Base-by-base conservation (phyloP, 2,329 filamentous ascomycete species). In the Penicillium janthinellum region DNA sequence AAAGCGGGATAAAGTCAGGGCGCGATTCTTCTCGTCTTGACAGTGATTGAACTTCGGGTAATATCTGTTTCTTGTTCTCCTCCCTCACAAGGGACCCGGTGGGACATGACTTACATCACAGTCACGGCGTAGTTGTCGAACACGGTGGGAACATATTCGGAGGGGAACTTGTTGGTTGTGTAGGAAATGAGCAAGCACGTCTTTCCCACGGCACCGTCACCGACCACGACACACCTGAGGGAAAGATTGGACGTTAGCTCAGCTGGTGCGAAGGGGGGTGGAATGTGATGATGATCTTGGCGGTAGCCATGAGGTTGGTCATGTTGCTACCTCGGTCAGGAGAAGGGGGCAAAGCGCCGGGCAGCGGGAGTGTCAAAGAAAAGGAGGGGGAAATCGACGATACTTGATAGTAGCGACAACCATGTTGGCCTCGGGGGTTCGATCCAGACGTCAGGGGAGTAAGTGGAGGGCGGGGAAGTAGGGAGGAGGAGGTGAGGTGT, bases 61-160 rank as follows among this genome's bases (percentile, higher is more conserved):
- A 20, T 38, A 20, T 14, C 12, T 12, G 6, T 22, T 31, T 8
- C 10, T 31, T 22, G 15, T 3, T 6, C 14, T 20, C 22, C 8
- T 34, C 20, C 12, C 15, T 6, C 20, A 14, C 2, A 35, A 20
- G 25, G 62, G 58, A 2, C 8, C 38, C 20, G 52, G 22, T 44
- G 57, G 35, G 37, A 25, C 25, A 17, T 20, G 17, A 89, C 92
- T 88, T 85, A 97, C 95, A 99, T 99, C 70, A 99, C 95, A 68
- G 95, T 99, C 77, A 99, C 95, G 59, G 95, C 95, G 86, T 99
- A 99, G 82, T 99, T 99, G 80, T 99, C 95, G 79, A 99, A 99
- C 66, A 99, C 95, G 34, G 95, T 99, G 54, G 95, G 95, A 60
- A 99, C 95, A 79, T 99, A 99, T 93, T 99, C 95, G 73, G 93